phyloP scores from a whole-genome alignment of 208 protist species.

The Trypanosoma grayi region DNA sequence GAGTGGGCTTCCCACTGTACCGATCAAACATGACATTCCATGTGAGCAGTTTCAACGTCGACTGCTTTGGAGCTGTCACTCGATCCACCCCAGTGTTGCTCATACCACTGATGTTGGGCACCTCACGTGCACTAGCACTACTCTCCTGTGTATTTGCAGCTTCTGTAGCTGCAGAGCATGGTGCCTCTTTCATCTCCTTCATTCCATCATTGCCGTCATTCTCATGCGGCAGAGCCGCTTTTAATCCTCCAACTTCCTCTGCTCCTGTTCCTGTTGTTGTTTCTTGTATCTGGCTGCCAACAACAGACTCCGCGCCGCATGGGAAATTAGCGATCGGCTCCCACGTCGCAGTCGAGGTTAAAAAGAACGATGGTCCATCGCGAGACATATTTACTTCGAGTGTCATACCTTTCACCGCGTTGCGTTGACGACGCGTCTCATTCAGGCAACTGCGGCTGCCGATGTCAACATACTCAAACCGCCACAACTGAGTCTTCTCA shows the following conservation, averaged over 20 bases:
- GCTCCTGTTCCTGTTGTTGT: background rate
- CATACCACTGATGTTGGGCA: too few relatives aligned
- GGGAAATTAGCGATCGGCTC: constrained; percentile 27
- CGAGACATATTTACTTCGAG: constrained; percentile 32
- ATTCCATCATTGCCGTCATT: too few relatives aligned
- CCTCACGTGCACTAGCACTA: background rate
- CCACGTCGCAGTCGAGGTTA: constrained; percentile 11
- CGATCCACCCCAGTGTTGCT: too few relatives aligned
- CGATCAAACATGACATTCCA: constrained; percentile 93
- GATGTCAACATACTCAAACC: constrained; percentile 79
- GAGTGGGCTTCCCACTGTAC: constrained; percentile 86
- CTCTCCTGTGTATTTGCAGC: background rate
- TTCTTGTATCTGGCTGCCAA: background rate
- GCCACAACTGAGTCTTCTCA: constrained; percentile 60
- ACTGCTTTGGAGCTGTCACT: background rate
- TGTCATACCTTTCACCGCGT: constrained; percentile 34
- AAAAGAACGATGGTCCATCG: constrained; percentile 25
- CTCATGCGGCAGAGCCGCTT: too few relatives aligned
- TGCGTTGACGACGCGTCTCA: constrained; percentile 51
- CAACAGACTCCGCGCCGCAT: constrained; percentile 20
- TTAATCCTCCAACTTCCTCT: background rate
- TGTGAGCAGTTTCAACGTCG: constrained; percentile 65
- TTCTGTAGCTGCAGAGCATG: background rate
- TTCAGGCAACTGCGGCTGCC: constrained; percentile 29
- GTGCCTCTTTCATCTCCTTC: too few relatives aligned